Percentiles rank a stretch among this genome's conserved stretches.
These are phyloP conservation scores for Leccinum discolor DNA, from an alignment of 1,284 basidiomycete species.

Conservation along the genomic window DNA sequence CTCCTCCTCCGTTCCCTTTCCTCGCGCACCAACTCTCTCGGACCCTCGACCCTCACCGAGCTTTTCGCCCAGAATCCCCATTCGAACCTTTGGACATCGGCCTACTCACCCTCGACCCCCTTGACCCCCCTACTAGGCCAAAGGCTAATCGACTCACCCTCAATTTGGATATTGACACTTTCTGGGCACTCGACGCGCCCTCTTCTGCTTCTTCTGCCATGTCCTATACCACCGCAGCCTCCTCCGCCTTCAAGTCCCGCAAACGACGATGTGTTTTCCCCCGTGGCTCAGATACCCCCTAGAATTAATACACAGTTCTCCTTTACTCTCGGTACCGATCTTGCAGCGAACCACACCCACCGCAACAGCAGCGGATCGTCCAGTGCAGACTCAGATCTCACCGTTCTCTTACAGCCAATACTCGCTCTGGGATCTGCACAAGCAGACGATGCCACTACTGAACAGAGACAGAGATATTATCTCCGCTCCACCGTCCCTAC, in stretches of 20 bases:
- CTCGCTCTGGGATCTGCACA: constrained; percentile 12
- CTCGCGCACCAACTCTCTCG: constrained; percentile 3
- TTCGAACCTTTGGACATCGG: constrained; percentile 25
- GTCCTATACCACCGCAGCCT: constrained; percentile 28
- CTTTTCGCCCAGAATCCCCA: constrained; percentile 10
- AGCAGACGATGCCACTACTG: constrained; percentile 3
- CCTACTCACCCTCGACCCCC: constrained; percentile 6
- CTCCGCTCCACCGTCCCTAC: no score
- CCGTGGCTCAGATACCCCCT: constrained; percentile 5
- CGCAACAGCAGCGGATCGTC: constrained; percentile 15
- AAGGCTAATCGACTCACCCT: constrained; percentile 22
- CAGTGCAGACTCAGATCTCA: constrained; percentile 24
- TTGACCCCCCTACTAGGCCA: constrained; percentile 5
- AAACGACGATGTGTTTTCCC: constrained; percentile 20
- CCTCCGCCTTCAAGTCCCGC: constrained; percentile 13
- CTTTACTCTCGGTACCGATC: constrained; percentile 16
- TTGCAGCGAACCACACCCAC: constrained; percentile 1
- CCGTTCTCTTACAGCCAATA: constrained; percentile 12
- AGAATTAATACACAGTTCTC: constrained; percentile 4
- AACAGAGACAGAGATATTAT: constrained; percentile 12
- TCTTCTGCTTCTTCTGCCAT: constrained; percentile 22
- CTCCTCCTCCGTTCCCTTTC: constrained; percentile 23
- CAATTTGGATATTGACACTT: constrained; percentile 21
- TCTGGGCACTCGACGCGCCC: constrained; percentile 18
- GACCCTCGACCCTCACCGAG: constrained; percentile 13